A percentile compares a stretch with the other conserved stretches of the same genome.
Evolutionary conservation across 352 stramenopile genomes (phyloP).

Genomic region (Plasmopara muralis): DNA sequence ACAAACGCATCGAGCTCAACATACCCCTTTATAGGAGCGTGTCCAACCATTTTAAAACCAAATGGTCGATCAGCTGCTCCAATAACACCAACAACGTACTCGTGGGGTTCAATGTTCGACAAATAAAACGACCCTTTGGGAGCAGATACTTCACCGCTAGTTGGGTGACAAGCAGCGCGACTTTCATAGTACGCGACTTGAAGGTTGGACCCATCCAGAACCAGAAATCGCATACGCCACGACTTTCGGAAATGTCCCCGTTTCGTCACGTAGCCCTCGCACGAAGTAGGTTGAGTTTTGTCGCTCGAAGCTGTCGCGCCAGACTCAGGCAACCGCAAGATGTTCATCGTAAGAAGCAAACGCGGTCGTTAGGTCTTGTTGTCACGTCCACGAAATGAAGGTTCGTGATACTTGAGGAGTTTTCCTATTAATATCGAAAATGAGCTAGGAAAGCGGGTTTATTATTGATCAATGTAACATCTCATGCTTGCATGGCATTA

Average conservation of each 20-base stretch:
- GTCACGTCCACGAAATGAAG: constrained; percentile 7
- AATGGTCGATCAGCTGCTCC: constrained; percentile 67
- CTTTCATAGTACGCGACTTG: constrained; percentile 74
- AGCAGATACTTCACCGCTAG: constrained; percentile 6
- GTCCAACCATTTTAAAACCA: constrained; percentile 80
- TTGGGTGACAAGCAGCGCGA: constrained; percentile 39
- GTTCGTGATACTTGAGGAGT: background rate
- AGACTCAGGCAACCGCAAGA: constrained; percentile 40
- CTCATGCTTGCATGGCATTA: constrained; percentile 4
- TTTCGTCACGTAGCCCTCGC: constrained; percentile 84
- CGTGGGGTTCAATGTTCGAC: constrained; percentile 68
- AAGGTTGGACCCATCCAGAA: constrained; percentile 64
- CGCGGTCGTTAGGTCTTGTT: background rate
- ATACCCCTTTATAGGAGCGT: constrained; percentile 68
- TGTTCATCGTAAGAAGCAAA: constrained; percentile 36
- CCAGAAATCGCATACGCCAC: constrained; percentile 73
- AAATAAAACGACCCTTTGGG: constrained; percentile 73
- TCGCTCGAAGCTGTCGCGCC: constrained; percentile 19
- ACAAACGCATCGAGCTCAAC: constrained; percentile 79
- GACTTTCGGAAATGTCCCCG: constrained; percentile 80
- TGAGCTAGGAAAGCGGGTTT: constrained; percentile 1
- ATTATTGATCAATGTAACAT: constrained; percentile 5
- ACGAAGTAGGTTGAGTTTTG: constrained; percentile 58
- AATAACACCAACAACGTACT: constrained; percentile 66
- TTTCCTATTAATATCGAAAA: constrained; percentile 20